Percentiles rank a stretch among this genome's conserved stretches.
phyloP scores from a whole-genome alignment of 2,329 filamentous ascomycete species.

The Fusarium buharicum region DNA sequence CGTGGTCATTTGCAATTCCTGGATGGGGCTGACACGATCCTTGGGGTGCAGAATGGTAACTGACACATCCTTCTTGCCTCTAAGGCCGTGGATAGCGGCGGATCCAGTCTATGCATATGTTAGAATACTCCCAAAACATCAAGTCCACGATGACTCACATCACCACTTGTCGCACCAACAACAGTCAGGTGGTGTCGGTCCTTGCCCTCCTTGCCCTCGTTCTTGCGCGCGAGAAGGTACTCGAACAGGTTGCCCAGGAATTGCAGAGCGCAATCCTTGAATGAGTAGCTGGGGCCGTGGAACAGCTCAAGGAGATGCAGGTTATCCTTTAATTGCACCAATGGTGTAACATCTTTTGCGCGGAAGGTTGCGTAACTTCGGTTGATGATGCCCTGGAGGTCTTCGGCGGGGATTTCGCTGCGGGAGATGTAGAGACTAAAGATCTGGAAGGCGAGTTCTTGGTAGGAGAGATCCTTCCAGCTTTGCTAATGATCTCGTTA shows the following conservation, averaged over 20 bases:
- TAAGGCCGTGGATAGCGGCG: conserved; percentile 92
- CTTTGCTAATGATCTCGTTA: conserved; percentile 57
- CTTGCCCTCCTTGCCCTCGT: conserved; percentile 61
- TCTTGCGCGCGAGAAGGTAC: conserved; percentile 84
- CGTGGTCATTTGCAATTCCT: conserved; percentile 98
- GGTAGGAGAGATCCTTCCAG: conserved; percentile 83
- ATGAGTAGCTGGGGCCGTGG: conserved; percentile 94
- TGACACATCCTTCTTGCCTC: conserved; percentile 96
- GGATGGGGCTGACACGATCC: conserved; percentile 88
- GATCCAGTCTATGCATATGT: conserved; percentile 72
- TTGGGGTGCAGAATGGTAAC: conserved; percentile 95
- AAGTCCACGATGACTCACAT: conserved; percentile 49
- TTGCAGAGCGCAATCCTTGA: conserved; percentile 89
- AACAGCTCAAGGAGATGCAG: conserved; percentile 88
- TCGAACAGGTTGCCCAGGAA: conserved; percentile 97
- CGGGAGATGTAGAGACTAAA: conserved; percentile 86
- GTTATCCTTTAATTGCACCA: conserved; percentile 64
- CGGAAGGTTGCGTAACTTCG: conserved; percentile 90
- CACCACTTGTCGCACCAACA: conserved; percentile 86
- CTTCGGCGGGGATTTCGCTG: conserved; percentile 58
- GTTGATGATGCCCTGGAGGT: conserved; percentile 82
- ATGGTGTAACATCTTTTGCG: conserved; percentile 79
- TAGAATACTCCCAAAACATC: neutral
- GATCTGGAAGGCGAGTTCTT: conserved; percentile 84
- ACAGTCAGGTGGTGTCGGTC: conserved; percentile 85